Evolutionary conservation across 1,284 basidiomycete genomes (phyloP).

Genomic region (Boletus albobrunnescens): DNA sequence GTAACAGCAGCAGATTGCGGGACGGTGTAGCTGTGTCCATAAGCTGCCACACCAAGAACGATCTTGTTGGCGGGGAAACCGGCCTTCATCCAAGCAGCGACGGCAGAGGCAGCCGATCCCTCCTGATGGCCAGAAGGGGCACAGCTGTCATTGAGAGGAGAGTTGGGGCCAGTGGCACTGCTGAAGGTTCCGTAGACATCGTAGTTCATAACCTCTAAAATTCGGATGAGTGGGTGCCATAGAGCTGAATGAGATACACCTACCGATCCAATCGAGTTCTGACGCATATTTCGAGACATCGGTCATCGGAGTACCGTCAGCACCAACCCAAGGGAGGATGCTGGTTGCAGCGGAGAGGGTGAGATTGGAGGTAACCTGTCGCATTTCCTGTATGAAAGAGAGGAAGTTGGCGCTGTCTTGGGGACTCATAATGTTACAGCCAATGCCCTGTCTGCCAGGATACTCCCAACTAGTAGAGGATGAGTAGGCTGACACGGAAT

Average conservation of each 20-base stretch:
- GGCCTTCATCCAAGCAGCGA: slow-evolving; percentile 71
- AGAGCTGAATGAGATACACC: slow-evolving; percentile 14
- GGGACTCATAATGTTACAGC: slow-evolving; percentile 62
- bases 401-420: slow-evolving; percentile 74
- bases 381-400: slow-evolving; percentile 69
- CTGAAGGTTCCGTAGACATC: slow-evolving; percentile 68
- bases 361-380: slow-evolving; percentile 54
- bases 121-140: slow-evolving; percentile 53
- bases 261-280: slow-evolving; percentile 70
- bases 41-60: slow-evolving; percentile 77
- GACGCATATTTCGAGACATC: slow-evolving; percentile 69
- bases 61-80: slow-evolving; percentile 79
- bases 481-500: slow-evolving; percentile 1
- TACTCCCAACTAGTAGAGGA: slow-evolving; percentile 75
- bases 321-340: slow-evolving; percentile 62
- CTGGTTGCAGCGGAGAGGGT: slow-evolving; percentile 74
- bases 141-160: slow-evolving; percentile 78
- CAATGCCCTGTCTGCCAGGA: slow-evolving; percentile 66
- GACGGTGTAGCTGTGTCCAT: slow-evolving; percentile 59
- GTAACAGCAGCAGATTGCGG: slow-evolving; percentile 38
- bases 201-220: slow-evolving; percentile 76
- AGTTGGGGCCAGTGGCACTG: slow-evolving; percentile 67
- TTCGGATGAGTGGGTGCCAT: slow-evolving; percentile 19
- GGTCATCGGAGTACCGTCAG: slow-evolving; percentile 51
- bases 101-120: slow-evolving; percentile 73